Evolutionary conservation across 2,329 filamentous ascomycete genomes (phyloP).

Genomic region (Exophiala viscosa): DNA sequence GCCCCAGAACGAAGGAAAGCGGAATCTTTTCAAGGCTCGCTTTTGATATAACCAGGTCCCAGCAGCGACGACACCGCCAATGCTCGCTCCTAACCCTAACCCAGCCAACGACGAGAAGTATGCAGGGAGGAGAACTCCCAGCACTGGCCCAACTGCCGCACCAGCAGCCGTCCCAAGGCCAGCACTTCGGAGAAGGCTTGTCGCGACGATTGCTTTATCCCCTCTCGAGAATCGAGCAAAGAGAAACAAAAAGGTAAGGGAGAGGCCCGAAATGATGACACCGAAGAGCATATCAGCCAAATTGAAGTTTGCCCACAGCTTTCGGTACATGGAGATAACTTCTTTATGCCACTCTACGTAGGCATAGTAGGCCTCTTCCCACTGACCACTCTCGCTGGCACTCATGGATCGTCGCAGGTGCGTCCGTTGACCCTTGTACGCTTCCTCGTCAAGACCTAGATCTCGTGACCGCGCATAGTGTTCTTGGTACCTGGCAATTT

Average conservation of each 20-base stretch:
- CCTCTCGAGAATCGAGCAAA: slow-evolving; percentile 62
- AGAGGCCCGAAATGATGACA: slow-evolving; percentile 64
- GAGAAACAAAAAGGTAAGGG: slow-evolving; percentile 65
- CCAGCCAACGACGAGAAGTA: slow-evolving; percentile 28
- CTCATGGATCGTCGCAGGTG: slow-evolving; percentile 28
- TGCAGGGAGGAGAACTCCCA: slow-evolving; percentile 16
- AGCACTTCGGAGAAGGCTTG: slow-evolving; percentile 51
- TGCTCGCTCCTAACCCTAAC: slow-evolving; percentile 37
- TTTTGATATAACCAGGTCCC: slow-evolving; percentile 11
- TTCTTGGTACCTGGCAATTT: slow-evolving; percentile 82
- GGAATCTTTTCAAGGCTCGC: slow-evolving; percentile 28
- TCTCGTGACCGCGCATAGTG: slow-evolving; percentile 60
- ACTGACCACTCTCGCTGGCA: slow-evolving; percentile 19
- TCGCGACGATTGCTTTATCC: slow-evolving; percentile 53
- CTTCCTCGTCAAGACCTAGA: slow-evolving; percentile 16
- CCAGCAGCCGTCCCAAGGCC: slow-evolving; percentile 48
- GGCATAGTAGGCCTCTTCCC: slow-evolving; percentile 49
- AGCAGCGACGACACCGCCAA: slow-evolving; percentile 44
- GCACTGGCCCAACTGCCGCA: slow-evolving; percentile 30
- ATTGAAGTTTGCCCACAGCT: slow-evolving; percentile 89
- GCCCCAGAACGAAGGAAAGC: slow-evolving; percentile 81
- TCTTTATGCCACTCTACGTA: slow-evolving; percentile 72
- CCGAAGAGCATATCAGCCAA: slow-evolving; percentile 79
- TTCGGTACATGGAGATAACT: slow-evolving; percentile 74
- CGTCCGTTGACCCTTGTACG: slow-evolving; percentile 9